These are phyloP conservation scores for Syncephalastrum racemosum DNA, from an alignment of 371 early-diverging fungal species.

Conservation along the genomic window DNA sequence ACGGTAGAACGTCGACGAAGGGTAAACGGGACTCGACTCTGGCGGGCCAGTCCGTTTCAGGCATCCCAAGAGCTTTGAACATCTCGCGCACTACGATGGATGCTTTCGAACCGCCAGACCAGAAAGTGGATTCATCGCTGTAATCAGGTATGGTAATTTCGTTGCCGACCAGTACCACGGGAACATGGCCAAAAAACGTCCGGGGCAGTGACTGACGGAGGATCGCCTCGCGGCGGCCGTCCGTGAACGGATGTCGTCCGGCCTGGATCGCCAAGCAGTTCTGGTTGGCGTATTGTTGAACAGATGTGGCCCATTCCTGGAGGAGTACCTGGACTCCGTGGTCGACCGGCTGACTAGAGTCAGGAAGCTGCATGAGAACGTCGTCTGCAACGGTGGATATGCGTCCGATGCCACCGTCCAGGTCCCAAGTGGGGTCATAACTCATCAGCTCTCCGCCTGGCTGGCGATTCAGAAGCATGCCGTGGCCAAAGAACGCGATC, in stretches of 20 bases:
- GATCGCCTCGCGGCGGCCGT: background rate
- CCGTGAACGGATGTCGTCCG: too few relatives aligned
- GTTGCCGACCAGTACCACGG: conserved; percentile 1
- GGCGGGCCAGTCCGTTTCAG: too few relatives aligned
- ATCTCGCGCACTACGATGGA: too few relatives aligned
- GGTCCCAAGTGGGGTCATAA: background rate
- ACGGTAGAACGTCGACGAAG: conserved; percentile 5
- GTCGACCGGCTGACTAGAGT: background rate
- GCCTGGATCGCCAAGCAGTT: too few relatives aligned
- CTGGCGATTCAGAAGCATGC: conserved; percentile 3
- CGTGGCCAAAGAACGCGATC: conserved; percentile 5
- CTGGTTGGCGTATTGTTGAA: too few relatives aligned
- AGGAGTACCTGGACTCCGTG: background rate
- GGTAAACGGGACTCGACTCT: background rate
- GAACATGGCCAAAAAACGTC: background rate
- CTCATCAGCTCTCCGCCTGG: background rate
- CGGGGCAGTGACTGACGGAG: background rate
- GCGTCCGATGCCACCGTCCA: too few relatives aligned
- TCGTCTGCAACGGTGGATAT: background rate
- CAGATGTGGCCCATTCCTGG: too few relatives aligned
- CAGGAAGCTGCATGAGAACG: too few relatives aligned
- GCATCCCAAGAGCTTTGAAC: too few relatives aligned
- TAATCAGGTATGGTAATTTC: background rate
- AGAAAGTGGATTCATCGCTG: too few relatives aligned
- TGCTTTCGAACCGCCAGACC: too few relatives aligned